Evolutionary conservation across 192 early-diverging fungal genomes (phyloP).

Genomic region (Coemansia sp.): DNA sequence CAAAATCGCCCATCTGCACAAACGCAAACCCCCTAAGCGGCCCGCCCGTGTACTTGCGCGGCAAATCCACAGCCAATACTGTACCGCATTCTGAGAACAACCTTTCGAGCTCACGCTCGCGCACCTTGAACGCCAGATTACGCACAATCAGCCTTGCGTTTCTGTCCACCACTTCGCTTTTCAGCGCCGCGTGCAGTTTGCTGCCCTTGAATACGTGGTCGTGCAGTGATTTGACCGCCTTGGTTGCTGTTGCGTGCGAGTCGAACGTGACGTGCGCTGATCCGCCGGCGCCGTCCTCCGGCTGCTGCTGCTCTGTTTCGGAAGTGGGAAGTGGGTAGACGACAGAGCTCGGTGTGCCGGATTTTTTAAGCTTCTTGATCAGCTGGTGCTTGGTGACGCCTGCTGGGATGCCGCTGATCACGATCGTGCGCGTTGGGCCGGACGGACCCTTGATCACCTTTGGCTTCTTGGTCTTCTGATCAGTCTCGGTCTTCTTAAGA

Average conservation of each 20-base stretch:
- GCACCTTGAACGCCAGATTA: constrained; percentile 76
- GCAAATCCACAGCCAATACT: constrained; percentile 69
- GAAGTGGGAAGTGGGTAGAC: constrained; percentile 57
- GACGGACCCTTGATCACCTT: constrained; percentile 22
- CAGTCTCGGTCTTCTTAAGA: constrained; percentile 19
- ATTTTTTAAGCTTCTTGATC: constrained; percentile 64
- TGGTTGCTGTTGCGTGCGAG: constrained; percentile 34
- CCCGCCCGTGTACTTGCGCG: constrained; percentile 69
- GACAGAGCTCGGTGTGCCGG: constrained; percentile 58
- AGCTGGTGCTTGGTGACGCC: constrained; percentile 72
- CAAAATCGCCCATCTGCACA: constrained; percentile 74
- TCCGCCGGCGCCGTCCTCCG: constrained; percentile 41
- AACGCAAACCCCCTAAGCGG: constrained; percentile 88
- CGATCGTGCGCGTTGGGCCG: constrained; percentile 26
- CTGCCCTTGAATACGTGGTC: constrained; percentile 75
- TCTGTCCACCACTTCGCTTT: constrained; percentile 54
- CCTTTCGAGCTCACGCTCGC: constrained; percentile 63
- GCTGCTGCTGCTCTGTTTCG: constrained; percentile 39
- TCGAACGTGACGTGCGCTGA: constrained; percentile 45
- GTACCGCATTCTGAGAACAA: constrained; percentile 67
- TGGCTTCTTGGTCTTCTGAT: constrained; percentile 27
- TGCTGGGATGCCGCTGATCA: constrained; percentile 55
- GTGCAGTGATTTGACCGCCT: constrained; percentile 62
- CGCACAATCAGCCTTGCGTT: constrained; percentile 80
- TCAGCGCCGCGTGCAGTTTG: constrained; percentile 53